Evolutionary conservation across 2,329 filamentous ascomycete genomes (phyloP), one percentile per base, ranked within the genome.

Genomic region (Hypoxylon sp.): DNA sequence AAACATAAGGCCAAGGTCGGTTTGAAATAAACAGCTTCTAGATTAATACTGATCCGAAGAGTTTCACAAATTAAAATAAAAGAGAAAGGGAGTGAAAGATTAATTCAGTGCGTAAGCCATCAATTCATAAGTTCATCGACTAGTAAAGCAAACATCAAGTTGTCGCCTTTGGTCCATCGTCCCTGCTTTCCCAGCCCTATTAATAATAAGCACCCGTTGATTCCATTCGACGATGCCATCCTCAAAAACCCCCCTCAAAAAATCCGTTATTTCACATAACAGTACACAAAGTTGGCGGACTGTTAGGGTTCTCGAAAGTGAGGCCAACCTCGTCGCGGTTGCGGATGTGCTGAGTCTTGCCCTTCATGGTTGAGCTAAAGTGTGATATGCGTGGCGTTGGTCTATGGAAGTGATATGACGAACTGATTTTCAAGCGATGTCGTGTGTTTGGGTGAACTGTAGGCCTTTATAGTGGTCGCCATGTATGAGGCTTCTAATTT

Each of bases 291-390:
- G 22, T 50, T 2, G 49, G 33, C 46, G 4, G 49, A 32, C 2
- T 51, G 8, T 42, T 32, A 3, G 52, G 49, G 18, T 36, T 33
- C 16, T 16, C 49, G 8, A 64, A 44, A 11, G 32, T 44, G 16
- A 67, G 64, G 24, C 61, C 60, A 30, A 66, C 53, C 3, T 64
- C 53, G 16, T 59, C 59, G 26, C 55, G 26, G 16, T 63, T 65
- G 30, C 55, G 61, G 18, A 33, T 58, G 11, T 67, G 61, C n/a
- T 60, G 61, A 52, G 58, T 51, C 52, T 59, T 57, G 44, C 58
- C 42, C 51, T 65, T 62, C 65, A 65, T 65, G 14, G 11, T 65
- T 44, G 12, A 45, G n/a, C n/a, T 2, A 6, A 5, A 20, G 16
- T 44, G 38, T 44, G 12, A n/a, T 20, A 12, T 40, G 20, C 40